Percentiles rank a stretch among this genome's conserved stretches.
phyloP scores from a whole-genome alignment of 192 early-diverging fungal genomes.

The Spinellus fusiger region DNA sequence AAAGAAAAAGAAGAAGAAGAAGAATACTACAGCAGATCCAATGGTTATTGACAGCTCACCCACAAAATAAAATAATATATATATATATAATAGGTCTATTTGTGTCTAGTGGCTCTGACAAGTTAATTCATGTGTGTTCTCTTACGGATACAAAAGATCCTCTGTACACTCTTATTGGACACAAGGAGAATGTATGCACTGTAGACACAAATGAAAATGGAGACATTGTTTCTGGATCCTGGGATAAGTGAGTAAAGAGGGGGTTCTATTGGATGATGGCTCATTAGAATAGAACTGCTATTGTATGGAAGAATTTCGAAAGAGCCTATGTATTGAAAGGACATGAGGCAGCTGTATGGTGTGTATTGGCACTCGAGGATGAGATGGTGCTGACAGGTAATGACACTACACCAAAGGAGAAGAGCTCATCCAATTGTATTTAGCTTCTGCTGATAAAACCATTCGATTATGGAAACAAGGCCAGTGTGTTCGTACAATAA shows the following conservation, averaged over 20 bases:
- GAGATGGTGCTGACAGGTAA: slow-evolving; percentile 72
- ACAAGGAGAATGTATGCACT: slow-evolving; percentile 83
- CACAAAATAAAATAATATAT: too few species aligned
- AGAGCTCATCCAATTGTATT: not conserved
- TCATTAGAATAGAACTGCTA: slow-evolving; percentile 59
- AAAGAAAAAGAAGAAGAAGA: not conserved
- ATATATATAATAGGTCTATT: slow-evolving; percentile 58
- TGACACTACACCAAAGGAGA: not conserved
- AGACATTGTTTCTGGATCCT: slow-evolving; percentile 89
- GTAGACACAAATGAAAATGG: slow-evolving; percentile 57
- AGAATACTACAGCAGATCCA: not conserved
- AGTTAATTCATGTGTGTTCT: slow-evolving; percentile 78
- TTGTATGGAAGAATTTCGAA: slow-evolving; percentile 82
- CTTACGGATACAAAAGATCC: slow-evolving; percentile 51
- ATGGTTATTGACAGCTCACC: too few species aligned
- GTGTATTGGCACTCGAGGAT: slow-evolving; percentile 71
- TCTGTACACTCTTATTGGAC: slow-evolving; percentile 67
- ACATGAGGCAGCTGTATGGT: slow-evolving; percentile 87
- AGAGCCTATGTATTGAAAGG: slow-evolving; percentile 64
- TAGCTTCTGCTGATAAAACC: slow-evolving; percentile 87
- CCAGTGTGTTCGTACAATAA: slow-evolving; percentile 51
- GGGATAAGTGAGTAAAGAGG: slow-evolving; percentile 77
- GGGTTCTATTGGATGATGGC: not conserved
- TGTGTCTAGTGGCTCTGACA: slow-evolving; percentile 79
- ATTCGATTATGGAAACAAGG: slow-evolving; percentile 84